Percentiles rank a stretch among this genome's conserved stretches.
Conservation (phyloP, 495 filamentous ascomycete genomes). For the Lophium mytilinum region DNA sequence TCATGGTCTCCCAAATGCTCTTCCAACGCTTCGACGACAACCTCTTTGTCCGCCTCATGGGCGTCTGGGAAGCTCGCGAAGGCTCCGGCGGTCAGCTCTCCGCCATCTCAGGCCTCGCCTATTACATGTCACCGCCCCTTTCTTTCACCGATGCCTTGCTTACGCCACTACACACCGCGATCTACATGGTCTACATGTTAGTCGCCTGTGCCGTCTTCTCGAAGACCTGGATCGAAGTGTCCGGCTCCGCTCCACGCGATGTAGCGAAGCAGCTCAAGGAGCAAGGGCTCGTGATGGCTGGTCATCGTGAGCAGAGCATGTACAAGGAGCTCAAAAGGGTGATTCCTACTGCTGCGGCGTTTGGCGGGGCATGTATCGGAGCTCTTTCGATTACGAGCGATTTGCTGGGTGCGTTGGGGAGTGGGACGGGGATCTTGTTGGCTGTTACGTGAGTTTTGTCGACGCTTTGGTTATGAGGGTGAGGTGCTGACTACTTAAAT, state of each 20-base stretch:
- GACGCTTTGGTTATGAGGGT: too few relatives aligned
- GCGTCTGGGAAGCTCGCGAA: conserved; percentile 96
- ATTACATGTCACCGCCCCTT: conserved; percentile 98
- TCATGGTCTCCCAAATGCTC: conserved; percentile 97
- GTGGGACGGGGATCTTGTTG: conserved; percentile 90
- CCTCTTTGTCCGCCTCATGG: conserved; percentile 89
- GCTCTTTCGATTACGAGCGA: conserved; percentile 88
- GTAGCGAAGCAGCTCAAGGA: conserved; percentile 99
- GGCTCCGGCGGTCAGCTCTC: conserved; percentile 91
- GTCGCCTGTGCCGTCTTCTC: conserved; percentile 96
- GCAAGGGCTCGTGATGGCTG: conserved; percentile 98
- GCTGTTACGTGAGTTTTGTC: conserved; percentile 47
- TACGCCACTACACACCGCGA: conserved; percentile 90
- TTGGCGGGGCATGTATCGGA: conserved; percentile 96
- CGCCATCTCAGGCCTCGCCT: conserved; percentile 84
- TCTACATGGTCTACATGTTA: conserved; percentile 96
- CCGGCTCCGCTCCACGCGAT: conserved; percentile 91
- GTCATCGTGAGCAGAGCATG: conserved; percentile 99
- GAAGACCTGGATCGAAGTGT: conserved; percentile 99
- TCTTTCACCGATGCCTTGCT: conserved; percentile 94
- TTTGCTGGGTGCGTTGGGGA: conserved; percentile 87
- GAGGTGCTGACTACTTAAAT: neutral
- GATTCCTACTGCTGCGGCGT: conserved; percentile 92
- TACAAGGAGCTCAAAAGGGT: conserved; percentile 99
- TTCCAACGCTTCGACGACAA: conserved; percentile 98